Percentiles rank a stretch among this genome's conserved stretches.
phyloP scores from a whole-genome alignment of 257 asterid species.

The Solanum ossicruentum region DNA sequence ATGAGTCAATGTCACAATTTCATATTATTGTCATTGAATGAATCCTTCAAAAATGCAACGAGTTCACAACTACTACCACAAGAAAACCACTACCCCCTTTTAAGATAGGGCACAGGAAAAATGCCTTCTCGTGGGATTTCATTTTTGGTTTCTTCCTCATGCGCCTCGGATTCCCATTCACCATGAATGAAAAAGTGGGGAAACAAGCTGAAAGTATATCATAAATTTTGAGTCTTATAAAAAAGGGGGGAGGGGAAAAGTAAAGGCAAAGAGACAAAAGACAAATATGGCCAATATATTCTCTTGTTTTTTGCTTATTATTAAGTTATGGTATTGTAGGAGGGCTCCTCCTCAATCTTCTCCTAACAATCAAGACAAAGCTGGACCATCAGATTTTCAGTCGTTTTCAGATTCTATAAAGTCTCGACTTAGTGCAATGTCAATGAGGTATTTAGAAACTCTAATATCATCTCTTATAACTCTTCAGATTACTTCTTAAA shows the following conservation, averaged over 20 bases:
- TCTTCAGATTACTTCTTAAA: background rate
- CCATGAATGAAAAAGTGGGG: background rate
- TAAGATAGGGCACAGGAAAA: background rate
- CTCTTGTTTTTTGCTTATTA: background rate
- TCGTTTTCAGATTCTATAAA: conserved; percentile 66
- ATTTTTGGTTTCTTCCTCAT: background rate
- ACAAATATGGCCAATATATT: background rate
- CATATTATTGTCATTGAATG: background rate
- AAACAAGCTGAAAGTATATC: background rate
- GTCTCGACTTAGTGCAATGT: conserved; percentile 64
- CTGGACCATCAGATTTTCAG: conserved; percentile 81
- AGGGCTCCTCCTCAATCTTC: conserved; percentile 40
- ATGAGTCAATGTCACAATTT: background rate
- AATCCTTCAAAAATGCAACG: background rate
- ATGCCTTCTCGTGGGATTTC: background rate
- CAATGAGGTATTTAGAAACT: conserved; percentile 42
- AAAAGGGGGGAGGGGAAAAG: background rate
- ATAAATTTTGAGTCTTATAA: background rate
- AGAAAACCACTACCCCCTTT: background rate
- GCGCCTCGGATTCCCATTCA: background rate
- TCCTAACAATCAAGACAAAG: conserved; percentile 58
- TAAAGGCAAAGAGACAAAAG: background rate
- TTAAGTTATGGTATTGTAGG: conserved; percentile 10
- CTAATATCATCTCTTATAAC: background rate
- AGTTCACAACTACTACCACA: background rate